Evolutionary conservation across 139 green algal species (phyloP), one percentile per base, ranked within the genome.

Genomic region (Tetradesmus obliquus): DNA sequence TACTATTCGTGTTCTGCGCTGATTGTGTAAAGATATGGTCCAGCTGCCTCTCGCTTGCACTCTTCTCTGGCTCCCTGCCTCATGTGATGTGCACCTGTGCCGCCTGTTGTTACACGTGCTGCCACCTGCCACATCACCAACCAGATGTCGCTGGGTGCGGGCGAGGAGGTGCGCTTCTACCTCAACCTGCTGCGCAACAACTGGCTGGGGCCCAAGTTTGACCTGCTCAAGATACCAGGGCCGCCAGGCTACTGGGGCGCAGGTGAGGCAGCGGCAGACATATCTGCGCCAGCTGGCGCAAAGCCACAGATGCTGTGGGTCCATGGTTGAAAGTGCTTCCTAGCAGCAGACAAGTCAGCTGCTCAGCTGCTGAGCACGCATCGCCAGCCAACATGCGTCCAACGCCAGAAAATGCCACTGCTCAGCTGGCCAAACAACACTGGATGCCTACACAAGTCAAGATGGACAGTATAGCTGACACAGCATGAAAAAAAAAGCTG

Each of bases 131-230:
- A 45, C 32, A 45, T 45, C 32, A 66, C 57, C 57, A 8, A 9
- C 15, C 22, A 82, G 66, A 92, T 90, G 90, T 86, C 84, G 45
- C 79, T 92, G 3, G 92, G 80, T 24, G 87, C 92, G 0, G 91
- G 84, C 66, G 92, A 95, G 3, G 94, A 96, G 90, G 83, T 96
- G 17, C 51, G 83, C 17, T 94, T 96, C 88, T 96, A 96, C 82
- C 79, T 85, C 10, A 86, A 93, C 62, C 69, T 91, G 15, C 80
- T 96, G 20, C 84, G 81, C 0, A 79, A 86, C 62, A 93, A 90
- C 79, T 20, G 92, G 80, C 87, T 94, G 13, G 58, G 57, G 32
- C 90, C 88, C 20, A 90, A 88, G 32, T 93, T 93, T 81, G 94
- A 96, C 90, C 76, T 96, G 62, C 51, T 88, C 90, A 93, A 94